Conservation (phyloP, 257 asterid genomes). For the Plectranthus barbatus region DNA sequence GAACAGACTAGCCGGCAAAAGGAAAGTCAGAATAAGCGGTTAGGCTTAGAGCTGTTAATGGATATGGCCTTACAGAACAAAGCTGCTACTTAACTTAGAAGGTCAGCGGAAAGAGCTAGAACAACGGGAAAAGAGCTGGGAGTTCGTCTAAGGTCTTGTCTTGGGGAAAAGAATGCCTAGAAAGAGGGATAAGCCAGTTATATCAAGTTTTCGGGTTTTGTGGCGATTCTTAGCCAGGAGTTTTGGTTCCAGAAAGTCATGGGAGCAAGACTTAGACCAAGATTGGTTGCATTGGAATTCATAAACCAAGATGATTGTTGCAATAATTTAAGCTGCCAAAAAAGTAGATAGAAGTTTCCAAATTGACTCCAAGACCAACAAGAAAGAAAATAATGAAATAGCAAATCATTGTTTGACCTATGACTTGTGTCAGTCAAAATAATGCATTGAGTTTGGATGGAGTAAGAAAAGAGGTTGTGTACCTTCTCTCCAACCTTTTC, state of each 20-base stretch:
- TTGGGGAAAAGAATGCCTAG: too few species aligned
- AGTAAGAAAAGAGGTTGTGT: neutral
- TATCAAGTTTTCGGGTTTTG: neutral
- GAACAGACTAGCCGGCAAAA: too few species aligned
- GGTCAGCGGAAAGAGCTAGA: too few species aligned
- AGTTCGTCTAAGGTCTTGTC: too few species aligned
- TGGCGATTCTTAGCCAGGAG: neutral
- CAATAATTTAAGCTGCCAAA: too few species aligned
- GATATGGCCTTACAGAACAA: too few species aligned
- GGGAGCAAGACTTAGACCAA: neutral
- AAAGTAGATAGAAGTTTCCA: neutral
- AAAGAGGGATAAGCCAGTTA: neutral
- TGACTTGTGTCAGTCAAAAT: neutral
- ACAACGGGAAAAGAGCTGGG: too few species aligned
- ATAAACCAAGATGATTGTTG: neutral
- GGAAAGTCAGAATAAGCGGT: too few species aligned
- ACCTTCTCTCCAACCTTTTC: slow-evolving; percentile 79
- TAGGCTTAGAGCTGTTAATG: too few species aligned
- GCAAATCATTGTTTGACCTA: neutral
- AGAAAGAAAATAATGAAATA: neutral
- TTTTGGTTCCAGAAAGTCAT: neutral
- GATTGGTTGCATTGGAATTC: neutral
- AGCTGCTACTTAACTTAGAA: too few species aligned
- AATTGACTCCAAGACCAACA: neutral
- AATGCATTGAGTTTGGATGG: too few species aligned